A percentile compares a stretch with the other conserved stretches of the same genome.
Conservation (phyloP, 2,329 filamentous ascomycete genomes). For the Aureobasidium sp. region DNA sequence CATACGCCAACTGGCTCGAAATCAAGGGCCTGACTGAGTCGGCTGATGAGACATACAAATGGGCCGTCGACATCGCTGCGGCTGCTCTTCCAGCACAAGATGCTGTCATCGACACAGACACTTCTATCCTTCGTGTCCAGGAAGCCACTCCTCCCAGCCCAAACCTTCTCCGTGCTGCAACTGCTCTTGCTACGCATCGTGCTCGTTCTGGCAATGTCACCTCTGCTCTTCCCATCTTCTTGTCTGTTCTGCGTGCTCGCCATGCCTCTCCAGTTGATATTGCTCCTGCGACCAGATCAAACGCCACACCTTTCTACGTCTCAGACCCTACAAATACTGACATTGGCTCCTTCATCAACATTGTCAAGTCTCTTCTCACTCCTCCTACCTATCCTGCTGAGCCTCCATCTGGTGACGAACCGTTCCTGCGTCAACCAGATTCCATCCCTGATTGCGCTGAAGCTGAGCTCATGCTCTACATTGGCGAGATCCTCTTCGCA, state of each 20-base stretch:
- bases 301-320: slow-evolving; percentile 1
- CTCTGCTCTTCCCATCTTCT: slow-evolving; percentile 71
- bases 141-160: slow-evolving; percentile 52
- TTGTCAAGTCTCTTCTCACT: slow-evolving; percentile 29
- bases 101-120: slow-evolving; percentile 53
- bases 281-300: slow-evolving; percentile 21
- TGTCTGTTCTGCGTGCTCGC: slow-evolving; percentile 75
- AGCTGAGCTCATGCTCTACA: slow-evolving; percentile 78
- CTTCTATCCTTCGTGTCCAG: slow-evolving; percentile 48
- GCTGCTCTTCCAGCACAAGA: slow-evolving; percentile 43
- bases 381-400: slow-evolving; percentile 56
- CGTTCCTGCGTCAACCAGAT: slow-evolving; percentile 56
- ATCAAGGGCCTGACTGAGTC: slow-evolving; percentile 62
- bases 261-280: slow-evolving; percentile 47
- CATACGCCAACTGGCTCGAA: slow-evolving; percentile 78
- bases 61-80: slow-evolving; percentile 69
- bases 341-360: slow-evolving; percentile 22
- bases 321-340: slow-evolving; percentile 18
- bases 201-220: slow-evolving; percentile 62
- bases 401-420: slow-evolving; percentile 61
- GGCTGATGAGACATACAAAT: slow-evolving; percentile 64
- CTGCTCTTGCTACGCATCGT: slow-evolving; percentile 69
- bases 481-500: slow-evolving; percentile 86
- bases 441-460: slow-evolving; percentile 66
- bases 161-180: slow-evolving; percentile 70